Evolutionary conservation across 2,329 filamentous ascomycete genomes (phyloP), one percentile per base, ranked within the genome.

Genomic region (Aureobasidium subglaciale): DNA sequence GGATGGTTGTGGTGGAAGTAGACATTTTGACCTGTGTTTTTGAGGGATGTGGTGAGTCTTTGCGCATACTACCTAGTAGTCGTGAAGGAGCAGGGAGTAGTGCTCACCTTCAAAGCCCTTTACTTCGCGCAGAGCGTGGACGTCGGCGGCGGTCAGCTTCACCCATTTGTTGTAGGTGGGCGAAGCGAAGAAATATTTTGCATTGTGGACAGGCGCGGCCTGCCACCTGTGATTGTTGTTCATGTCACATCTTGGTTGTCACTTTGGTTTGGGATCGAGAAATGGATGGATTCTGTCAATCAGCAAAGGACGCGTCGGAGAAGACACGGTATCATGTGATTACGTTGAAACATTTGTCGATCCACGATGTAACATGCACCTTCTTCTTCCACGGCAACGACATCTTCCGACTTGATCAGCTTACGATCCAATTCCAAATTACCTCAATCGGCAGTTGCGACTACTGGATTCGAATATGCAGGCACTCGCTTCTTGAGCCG

Each of bases 121-220:
- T 40, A 75, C 72, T 52, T 70, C 67, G 22, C 71, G 70, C 30
- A 85, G 68, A 8, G 68, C 68, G 63, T 81, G 80, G 35, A 85
- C 74, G 67, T 83, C 79, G 25, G 71, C 70, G 15, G 74, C 73
- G 1, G 78, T 77, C 60, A 86, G 72, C 64, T 83, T 83, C 67
- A 83, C 82, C 83, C 83, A 86, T 64, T 73, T 66, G 69, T 79
- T 76, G 68, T 77, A 83, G 8, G 83, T 85, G n/a, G 78, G 77
- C 5, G 83, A 84, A 32, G 73, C 74, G 43, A 71, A 68, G 67
- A 82, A 84, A 72, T 80, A 84, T 66, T 78, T 82, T 34, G 77
- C 77, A 15, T 82, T 80, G 60, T 84, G 83, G 59, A 81, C 60
- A 20, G 22, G 50, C 29, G 22, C 27, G 10, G 34, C 34, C 32